Evolutionary conservation across 1,139 yeast genomes (phyloP), one percentile per base, ranked within the genome.

Genomic region (Suhomyces guaymorum): DNA sequence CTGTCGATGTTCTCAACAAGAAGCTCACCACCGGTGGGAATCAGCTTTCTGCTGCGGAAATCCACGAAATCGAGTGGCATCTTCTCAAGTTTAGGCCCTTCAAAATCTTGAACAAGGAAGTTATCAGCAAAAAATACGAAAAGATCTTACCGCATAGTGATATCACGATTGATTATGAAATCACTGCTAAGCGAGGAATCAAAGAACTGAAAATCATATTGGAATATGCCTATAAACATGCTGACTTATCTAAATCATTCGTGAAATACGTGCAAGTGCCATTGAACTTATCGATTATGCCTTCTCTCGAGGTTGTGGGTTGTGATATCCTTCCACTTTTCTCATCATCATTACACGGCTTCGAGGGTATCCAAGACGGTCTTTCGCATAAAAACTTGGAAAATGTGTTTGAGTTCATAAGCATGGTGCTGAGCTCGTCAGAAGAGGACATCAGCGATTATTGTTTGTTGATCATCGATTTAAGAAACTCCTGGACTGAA

Each of bases 51-150:
- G 74, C 81, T 0, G 69, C 75, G 36, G 95, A 86, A 35, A 62
- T 79, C 4, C 80, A 85, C 54, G 96, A 88, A 51, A 67, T 83
- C 35, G 96, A 87, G 52, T 82, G 83, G 68, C 74, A 75, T 45
- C 55, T 86, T 37, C 57, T 80, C 30, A 69, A 74, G 41, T 73
- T 78, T 39, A 75, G 75, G 30, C 82, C 95, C 0, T 70, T 87
- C 43, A 57, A 57, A 20, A 63, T 75, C 6, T 44, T 66, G 33
- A 71, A 71, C 39, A 65, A 70, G 24, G 61, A 64, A 3, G 56
- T 60, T 12, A 63, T 70, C 17, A 51, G 56, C 15, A 57, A 61
- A 20, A 44, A 59, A 35, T 56, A 61, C 50, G 52, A 55, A 42
- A 52, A 67, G 54, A 69, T 70, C 20, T 42, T 44, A 6, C 70